Evolutionary conservation across 2,329 filamentous ascomycete genomes (phyloP).

Genomic region (Basipetospora chlamydospora): DNA sequence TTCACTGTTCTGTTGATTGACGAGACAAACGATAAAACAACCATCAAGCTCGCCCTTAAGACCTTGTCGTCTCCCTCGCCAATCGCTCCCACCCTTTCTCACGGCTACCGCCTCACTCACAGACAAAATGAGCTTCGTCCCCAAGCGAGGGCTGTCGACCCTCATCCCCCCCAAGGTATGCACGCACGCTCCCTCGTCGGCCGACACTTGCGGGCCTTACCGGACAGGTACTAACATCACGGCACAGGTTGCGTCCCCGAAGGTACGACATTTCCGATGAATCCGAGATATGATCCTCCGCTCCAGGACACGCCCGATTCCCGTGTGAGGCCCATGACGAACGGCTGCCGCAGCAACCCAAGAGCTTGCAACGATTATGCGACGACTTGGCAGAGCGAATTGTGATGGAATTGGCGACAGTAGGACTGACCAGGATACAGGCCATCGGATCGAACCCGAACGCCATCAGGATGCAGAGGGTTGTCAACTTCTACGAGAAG

Average conservation of each 20-base stretch:
- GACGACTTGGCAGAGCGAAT: too few relatives aligned
- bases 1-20: too few relatives aligned
- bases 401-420: too few relatives aligned
- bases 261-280: slow-evolving; percentile 49
- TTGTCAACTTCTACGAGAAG: slow-evolving; percentile 98
- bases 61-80: too few relatives aligned
- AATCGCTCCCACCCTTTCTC: slow-evolving; percentile 7
- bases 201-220: neutral
- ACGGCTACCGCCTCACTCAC: slow-evolving; percentile 8
- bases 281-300: too few relatives aligned
- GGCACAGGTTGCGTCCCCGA: slow-evolving; percentile 63
- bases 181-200: slow-evolving; percentile 11
- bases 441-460: slow-evolving; percentile 89
- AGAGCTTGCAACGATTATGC: too few relatives aligned
- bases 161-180: slow-evolving; percentile 97
- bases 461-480: slow-evolving; percentile 93
- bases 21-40: too few relatives aligned
- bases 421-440: too few relatives aligned
- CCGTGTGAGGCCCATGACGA: too few relatives aligned
- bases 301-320: too few relatives aligned
- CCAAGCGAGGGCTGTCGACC: slow-evolving; percentile 86
- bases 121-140: slow-evolving; percentile 68
- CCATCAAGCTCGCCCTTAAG: too few relatives aligned
- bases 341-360: too few relatives aligned
- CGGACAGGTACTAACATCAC: slow-evolving; percentile 7